These are phyloP conservation scores for Russula brevipes DNA, from an alignment of 768 basidiomycete genomes.

Conservation along the genomic window DNA sequence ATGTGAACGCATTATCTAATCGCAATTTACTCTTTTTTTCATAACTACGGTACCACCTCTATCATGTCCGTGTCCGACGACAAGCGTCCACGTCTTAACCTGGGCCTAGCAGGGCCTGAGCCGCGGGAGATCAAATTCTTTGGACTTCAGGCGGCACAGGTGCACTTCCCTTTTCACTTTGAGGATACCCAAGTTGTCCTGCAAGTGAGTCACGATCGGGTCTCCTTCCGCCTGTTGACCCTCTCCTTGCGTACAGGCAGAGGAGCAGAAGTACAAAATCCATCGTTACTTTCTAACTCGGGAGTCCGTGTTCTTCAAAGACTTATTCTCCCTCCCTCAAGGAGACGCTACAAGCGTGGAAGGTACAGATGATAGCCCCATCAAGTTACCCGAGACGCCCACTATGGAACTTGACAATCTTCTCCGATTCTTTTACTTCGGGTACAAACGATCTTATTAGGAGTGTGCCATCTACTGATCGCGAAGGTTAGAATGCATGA, in stretches of 20 bases:
- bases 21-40: neutral
- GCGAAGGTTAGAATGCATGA: slow-evolving; percentile 17
- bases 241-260: slow-evolving; percentile 16
- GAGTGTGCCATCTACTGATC: neutral
- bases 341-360: slow-evolving; percentile 19
- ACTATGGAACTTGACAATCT: slow-evolving; percentile 21
- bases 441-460: slow-evolving; percentile 8
- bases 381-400: slow-evolving; percentile 14
- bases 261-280: slow-evolving; percentile 23
- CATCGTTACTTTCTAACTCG: slow-evolving; percentile 24
- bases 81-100: no score
- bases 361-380: slow-evolving; percentile 2
- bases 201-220: neutral
- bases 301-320: slow-evolving; percentile 24
- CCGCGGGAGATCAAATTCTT: no score
- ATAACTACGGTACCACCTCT: neutral
- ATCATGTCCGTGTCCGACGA: neutral
- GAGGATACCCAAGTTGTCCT: slow-evolving; percentile 14
- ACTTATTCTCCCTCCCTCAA: slow-evolving; percentile 21
- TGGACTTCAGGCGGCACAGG: no score
- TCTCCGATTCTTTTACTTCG: slow-evolving; percentile 24
- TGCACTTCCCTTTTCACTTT: neutral
- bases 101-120: no score
- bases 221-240: neutral
- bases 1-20: no score